Evolutionary conservation across 345 rosid species (phyloP), one percentile per base, ranked within the genome.

Genomic region (Pistacia vera): DNA sequence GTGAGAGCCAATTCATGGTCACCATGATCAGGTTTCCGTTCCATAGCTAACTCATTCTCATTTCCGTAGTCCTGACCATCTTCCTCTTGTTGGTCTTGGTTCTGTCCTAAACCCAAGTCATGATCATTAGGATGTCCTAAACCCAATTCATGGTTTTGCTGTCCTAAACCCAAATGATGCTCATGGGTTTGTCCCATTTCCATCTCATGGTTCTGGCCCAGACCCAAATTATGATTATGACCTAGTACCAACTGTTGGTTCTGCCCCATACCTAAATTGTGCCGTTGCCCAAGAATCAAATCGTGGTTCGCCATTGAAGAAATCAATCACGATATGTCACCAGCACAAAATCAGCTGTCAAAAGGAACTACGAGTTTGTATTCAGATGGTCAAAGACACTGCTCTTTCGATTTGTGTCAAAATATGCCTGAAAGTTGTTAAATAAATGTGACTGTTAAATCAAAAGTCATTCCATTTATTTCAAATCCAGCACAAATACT

Each of bases 291-390:
- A 58, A 92, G 88, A 76, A 93, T 85, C 80, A 93, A 77, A 77
- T 92, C 98, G 35, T 92, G 95, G 78, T 88, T 90, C 46, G 97
- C 93, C 99, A 92, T 94, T 49, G 66, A 52, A 62, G 59, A 72
- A 73, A 79, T n/a, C 36, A 49, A 66, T 61, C 74, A 70, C 75
- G 28, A 57, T 64, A 51, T 52, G 28, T 56, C 58, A 76, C 57
- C 72, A 72, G 18, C 33, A 36, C 57, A 64, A 46, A 18, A 78
- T 58, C 68, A 51, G 66, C 80, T 25, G 55, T 61, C 63, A n/a
- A 20, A 73, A 60, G 44, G 64, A 71, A 66, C 72, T 11, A 62
- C 33, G 59, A 25, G 63, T 33, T 22, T 14, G 74, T 25, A 55
- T 18, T n/a, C 20, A 5, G 61, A 56, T 63, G 59, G 62, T 70